Conservation (phyloP, 306 rosid species). For the Dalbergia oliveri region DNA sequence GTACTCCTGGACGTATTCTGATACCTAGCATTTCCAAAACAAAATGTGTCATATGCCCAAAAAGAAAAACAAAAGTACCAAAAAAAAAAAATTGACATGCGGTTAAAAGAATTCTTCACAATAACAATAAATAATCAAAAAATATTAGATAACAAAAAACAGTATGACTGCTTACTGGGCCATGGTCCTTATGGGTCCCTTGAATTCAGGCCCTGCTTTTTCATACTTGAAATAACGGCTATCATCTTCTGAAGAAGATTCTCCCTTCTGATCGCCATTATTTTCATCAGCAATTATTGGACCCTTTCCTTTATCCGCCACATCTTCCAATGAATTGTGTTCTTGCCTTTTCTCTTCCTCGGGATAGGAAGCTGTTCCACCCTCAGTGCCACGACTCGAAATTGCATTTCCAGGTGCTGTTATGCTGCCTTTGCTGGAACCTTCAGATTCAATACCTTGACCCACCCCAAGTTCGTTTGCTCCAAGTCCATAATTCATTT, state of each 20-base stretch:
- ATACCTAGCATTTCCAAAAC: slow-evolving; percentile 61
- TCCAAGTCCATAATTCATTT: too few relatives aligned
- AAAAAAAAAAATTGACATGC: background rate
- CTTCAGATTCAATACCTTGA: too few relatives aligned
- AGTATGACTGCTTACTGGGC: slow-evolving; percentile 74
- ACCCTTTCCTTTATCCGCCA: slow-evolving; percentile 61
- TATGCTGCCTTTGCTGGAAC: too few relatives aligned
- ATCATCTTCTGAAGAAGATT: slow-evolving; percentile 88
- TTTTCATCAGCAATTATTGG: slow-evolving; percentile 67
- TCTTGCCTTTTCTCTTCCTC: too few relatives aligned
- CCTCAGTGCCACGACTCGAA: too few relatives aligned
- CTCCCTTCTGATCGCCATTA: slow-evolving; percentile 80
- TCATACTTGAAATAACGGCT: slow-evolving; percentile 90
- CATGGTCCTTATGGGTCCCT: slow-evolving; percentile 76
- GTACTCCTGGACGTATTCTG: slow-evolving; percentile 87
- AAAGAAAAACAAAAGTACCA: slow-evolving; percentile 1
- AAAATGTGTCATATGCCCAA: slow-evolving; percentile 44
- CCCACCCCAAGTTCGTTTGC: too few relatives aligned
- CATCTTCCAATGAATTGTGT: too few relatives aligned
- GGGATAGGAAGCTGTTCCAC: too few relatives aligned
- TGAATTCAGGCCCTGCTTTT: slow-evolving; percentile 85
- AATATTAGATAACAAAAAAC: background rate
- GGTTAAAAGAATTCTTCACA: slow-evolving; percentile 26
- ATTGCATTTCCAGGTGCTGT: background rate
- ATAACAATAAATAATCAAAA: background rate